A percentile compares a stretch with the other conserved stretches of the same genome.
These are phyloP conservation scores for Helicostylum pulchrum DNA, from an alignment of 192 early-diverging fungal species.

Conservation along the genomic window DNA sequence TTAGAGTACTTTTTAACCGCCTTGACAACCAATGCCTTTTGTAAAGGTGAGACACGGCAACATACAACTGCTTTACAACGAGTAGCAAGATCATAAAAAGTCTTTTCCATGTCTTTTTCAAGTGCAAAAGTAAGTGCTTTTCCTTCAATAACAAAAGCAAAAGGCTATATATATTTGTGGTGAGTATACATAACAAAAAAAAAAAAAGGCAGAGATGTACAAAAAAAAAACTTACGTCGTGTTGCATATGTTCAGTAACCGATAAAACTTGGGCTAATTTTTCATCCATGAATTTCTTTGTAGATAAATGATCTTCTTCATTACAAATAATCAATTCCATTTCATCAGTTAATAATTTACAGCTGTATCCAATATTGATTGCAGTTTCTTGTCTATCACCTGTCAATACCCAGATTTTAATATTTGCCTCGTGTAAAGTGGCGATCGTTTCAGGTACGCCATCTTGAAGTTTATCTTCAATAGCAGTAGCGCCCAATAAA, in stretches of 20 bases:
- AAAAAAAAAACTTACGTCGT: slow-evolving; percentile 20
- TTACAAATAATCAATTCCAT: slow-evolving; percentile 91
- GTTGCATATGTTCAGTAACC: not conserved
- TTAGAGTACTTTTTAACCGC: slow-evolving; percentile 85
- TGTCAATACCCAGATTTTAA: slow-evolving; percentile 96
- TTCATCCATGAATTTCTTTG: slow-evolving; percentile 78
- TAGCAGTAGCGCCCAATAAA: slow-evolving; percentile 90
- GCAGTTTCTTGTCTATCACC: slow-evolving; percentile 96
- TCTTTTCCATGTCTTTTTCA: slow-evolving; percentile 65
- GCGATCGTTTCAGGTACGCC: slow-evolving; percentile 95
- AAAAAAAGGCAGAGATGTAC: not conserved
- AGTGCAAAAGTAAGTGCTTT: slow-evolving; percentile 86
- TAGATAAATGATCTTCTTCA: slow-evolving; percentile 80
- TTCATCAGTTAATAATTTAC: slow-evolving; percentile 87
- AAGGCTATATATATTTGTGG: slow-evolving; percentile 23
- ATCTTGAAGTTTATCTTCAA: slow-evolving; percentile 95
- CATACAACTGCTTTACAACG: slow-evolving; percentile 95
- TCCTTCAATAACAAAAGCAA: slow-evolving; percentile 93
- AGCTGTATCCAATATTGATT: slow-evolving; percentile 95
- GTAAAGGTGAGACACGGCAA: slow-evolving; percentile 95
- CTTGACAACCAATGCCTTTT: slow-evolving; percentile 95
- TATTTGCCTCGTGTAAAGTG: slow-evolving; percentile 84
- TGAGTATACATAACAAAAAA: slow-evolving; percentile 4
- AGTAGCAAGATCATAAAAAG: slow-evolving; percentile 85
- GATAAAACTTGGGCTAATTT: slow-evolving; percentile 43